Conservation (phyloP, 2,329 filamentous ascomycete species). For the Aureobasidium sp. region DNA sequence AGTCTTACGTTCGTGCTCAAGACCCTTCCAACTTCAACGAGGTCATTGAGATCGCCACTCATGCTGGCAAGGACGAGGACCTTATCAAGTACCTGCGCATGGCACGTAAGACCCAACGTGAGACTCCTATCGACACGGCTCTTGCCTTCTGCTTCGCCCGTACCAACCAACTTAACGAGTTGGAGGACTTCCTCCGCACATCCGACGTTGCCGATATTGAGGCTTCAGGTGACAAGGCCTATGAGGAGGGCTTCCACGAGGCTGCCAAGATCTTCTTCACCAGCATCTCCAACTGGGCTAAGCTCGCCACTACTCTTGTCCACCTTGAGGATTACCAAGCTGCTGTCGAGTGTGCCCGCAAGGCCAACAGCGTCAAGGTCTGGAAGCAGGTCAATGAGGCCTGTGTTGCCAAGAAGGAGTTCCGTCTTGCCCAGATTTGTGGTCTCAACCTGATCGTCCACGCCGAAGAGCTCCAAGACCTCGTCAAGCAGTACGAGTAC, state of each 20-base stretch:
- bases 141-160: slow-evolving; percentile 91
- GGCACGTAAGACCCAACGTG: slow-evolving; percentile 93
- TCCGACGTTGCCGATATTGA: slow-evolving; percentile 96
- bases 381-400: slow-evolving; percentile 98
- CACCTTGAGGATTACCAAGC: slow-evolving; percentile 95
- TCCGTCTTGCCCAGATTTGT: slow-evolving; percentile 96
- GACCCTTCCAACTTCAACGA: slow-evolving; percentile 91
- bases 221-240: slow-evolving; percentile 96
- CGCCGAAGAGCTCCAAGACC: slow-evolving; percentile 84
- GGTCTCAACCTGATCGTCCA: slow-evolving; percentile 97
- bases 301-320: slow-evolving; percentile 95
- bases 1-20: slow-evolving; percentile 92
- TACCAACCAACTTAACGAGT: slow-evolving; percentile 80
- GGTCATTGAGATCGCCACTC: slow-evolving; percentile 91
- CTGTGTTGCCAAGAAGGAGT: slow-evolving; percentile 96
- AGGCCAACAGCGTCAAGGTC: slow-evolving; percentile 98
- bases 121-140: slow-evolving; percentile 86
- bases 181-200: slow-evolving; percentile 89
- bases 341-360: slow-evolving; percentile 93
- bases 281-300: slow-evolving; percentile 99
- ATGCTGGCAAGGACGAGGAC: slow-evolving; percentile 95
- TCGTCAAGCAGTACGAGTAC: slow-evolving; percentile 93
- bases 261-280: slow-evolving; percentile 98
- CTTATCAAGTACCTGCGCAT: slow-evolving; percentile 94
- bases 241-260: slow-evolving; percentile 86